Evolutionary conservation across 768 basidiomycete species (phyloP).

Genomic region (Pisolithus tinctorius): DNA sequence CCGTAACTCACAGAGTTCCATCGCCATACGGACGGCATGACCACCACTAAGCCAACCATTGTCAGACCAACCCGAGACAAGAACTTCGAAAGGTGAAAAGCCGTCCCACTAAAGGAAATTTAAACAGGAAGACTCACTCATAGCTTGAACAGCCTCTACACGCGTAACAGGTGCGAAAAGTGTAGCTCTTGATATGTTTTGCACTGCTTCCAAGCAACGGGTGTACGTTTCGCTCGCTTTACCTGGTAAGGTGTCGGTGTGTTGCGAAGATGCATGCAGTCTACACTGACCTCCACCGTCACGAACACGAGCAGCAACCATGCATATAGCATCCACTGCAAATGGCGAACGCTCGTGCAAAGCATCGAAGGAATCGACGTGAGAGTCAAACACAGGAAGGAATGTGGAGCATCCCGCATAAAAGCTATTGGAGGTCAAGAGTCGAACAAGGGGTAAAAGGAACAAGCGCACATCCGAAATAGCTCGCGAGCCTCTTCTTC

Average conservation of each 20-base stretch:
- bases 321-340: constrained; percentile 87
- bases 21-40: constrained; percentile 95
- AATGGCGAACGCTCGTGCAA: constrained; percentile 89
- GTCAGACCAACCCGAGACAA: constrained; percentile 92
- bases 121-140: constrained; percentile 53
- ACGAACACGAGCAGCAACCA: constrained; percentile 85
- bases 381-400: constrained; percentile 79
- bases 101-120: background rate
- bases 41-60: constrained; percentile 94
- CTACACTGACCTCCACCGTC: constrained; percentile 73
- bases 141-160: constrained; percentile 86
- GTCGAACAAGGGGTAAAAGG: constrained; percentile 4
- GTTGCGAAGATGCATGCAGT: background rate
- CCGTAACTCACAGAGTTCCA: constrained; percentile 71
- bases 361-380: constrained; percentile 78
- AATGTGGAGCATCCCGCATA: constrained; percentile 92
- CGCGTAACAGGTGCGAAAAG: constrained; percentile 82
- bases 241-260: constrained; percentile 33
- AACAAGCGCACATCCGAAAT: constrained; percentile 60
- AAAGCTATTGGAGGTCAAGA: constrained; percentile 46
- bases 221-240: constrained; percentile 67
- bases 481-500: constrained; percentile 82
- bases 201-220: constrained; percentile 78
- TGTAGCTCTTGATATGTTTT: constrained; percentile 76
- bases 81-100: constrained; percentile 39